Percentiles rank a stretch among this genome's conserved stretches.
phyloP scores from a whole-genome alignment of 176 grass and related monocot genomes.

The Paspalum notatum region DNA sequence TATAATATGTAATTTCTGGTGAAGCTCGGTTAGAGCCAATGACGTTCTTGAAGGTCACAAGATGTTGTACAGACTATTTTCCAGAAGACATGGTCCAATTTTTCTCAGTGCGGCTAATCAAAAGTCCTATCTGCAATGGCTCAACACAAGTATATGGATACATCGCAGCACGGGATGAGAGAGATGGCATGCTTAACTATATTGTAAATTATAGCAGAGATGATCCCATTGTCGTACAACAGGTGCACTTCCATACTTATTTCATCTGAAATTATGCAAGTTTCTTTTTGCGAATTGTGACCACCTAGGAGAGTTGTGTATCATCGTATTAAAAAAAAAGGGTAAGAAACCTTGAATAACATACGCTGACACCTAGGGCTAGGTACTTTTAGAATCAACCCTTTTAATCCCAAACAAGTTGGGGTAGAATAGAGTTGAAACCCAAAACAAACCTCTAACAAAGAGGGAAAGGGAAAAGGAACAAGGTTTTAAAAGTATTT shows the following conservation, averaged over 20 bases:
- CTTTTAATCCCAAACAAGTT: no score
- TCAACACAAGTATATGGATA: not conserved
- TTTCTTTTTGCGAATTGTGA: not conserved
- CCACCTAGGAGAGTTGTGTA: not conserved
- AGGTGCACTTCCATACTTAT: not conserved
- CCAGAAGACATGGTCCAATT: not conserved
- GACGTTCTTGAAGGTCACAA: not conserved
- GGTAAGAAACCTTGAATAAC: not conserved
- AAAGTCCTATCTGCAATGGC: not conserved
- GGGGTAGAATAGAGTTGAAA: no score
- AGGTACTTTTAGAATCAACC: no score
- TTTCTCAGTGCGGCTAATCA: not conserved
- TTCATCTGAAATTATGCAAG: not conserved
- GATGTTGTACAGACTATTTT: not conserved
- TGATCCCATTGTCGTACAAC: not conserved
- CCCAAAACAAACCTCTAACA: no score
- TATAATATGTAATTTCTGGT: not conserved
- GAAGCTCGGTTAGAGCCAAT: slow-evolving; percentile 20
- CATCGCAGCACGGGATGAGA: not conserved
- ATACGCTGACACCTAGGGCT: not conserved
- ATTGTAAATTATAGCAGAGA: not conserved
- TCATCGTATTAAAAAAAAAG: not conserved
- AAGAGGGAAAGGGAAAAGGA: no score
- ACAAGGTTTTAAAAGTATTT: no score
- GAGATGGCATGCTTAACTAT: not conserved